Evolutionary conservation across 345 rosid species (phyloP).

Genomic region (Turnera subulata): DNA sequence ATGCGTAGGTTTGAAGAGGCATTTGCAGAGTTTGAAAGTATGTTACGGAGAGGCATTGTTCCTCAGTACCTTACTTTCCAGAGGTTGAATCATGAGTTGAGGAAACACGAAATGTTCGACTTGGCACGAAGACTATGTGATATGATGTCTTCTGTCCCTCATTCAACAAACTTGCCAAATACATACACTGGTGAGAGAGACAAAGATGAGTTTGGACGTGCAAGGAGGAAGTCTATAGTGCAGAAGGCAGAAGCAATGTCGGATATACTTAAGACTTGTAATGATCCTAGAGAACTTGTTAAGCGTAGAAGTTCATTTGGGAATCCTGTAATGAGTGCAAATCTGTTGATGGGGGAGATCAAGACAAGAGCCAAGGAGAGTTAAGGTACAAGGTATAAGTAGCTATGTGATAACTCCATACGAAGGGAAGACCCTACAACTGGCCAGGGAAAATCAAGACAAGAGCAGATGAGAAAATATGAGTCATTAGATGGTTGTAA

Average conservation of each 20-base stretch:
- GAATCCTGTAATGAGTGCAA: constrained; percentile 18
- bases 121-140: constrained; percentile 46
- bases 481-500: too few relatives aligned
- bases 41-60: constrained; percentile 58
- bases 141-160: constrained; percentile 63
- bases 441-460: too few relatives aligned
- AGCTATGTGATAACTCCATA: too few relatives aligned
- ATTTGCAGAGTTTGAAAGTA: constrained; percentile 57
- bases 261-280: constrained; percentile 54
- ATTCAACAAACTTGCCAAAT: constrained; percentile 57
- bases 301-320: constrained; percentile 9
- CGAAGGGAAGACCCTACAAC: too few relatives aligned
- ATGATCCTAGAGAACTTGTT: constrained; percentile 48
- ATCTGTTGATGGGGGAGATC: constrained; percentile 12
- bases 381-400: neutral
- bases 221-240: constrained; percentile 50
- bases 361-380: neutral
- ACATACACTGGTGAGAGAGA: constrained; percentile 30
- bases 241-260: constrained; percentile 79
- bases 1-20: constrained; percentile 70
- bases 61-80: constrained; percentile 75
- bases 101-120: constrained; percentile 47
- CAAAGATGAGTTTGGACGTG: constrained; percentile 27
- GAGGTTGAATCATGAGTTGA: constrained; percentile 56
- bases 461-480: too few relatives aligned